Percentiles rank a stretch among this genome's conserved stretches.
Evolutionary conservation across 2,329 filamentous ascomycete genomes (phyloP).

Genomic region (Monascus ruber): DNA sequence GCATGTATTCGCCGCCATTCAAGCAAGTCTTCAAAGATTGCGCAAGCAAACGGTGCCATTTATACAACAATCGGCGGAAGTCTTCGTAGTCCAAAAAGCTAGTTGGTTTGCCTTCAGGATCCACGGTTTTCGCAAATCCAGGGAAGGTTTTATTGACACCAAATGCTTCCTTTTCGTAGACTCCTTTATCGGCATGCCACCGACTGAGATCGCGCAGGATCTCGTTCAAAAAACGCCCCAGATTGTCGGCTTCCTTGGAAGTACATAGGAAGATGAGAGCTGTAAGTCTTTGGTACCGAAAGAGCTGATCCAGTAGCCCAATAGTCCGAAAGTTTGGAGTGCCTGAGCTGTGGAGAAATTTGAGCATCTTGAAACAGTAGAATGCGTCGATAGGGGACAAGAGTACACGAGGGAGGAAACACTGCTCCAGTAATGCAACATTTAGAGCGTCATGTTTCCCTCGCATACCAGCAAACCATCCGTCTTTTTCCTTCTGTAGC

Average conservation of each 20-base stretch:
- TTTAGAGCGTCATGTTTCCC: conserved; percentile 57
- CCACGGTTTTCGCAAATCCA: conserved; percentile 67
- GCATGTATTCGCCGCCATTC: conserved; percentile 82
- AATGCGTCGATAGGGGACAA: conserved; percentile 80
- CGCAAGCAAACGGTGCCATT: conserved; percentile 79
- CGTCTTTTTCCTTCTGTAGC: conserved; percentile 61
- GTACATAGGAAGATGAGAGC: conserved; percentile 82
- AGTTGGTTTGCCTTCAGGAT: conserved; percentile 57
- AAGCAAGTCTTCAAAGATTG: conserved; percentile 72
- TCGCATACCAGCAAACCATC: conserved; percentile 62
- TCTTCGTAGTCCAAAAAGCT: conserved; percentile 71
- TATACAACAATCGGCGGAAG: conserved; percentile 74
- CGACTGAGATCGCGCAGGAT: conserved; percentile 65
- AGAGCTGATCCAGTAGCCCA: conserved; percentile 71
- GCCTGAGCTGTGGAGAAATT: conserved; percentile 73
- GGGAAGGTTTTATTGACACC: conserved; percentile 54
- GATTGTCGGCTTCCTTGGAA: conserved; percentile 77
- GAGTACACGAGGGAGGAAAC: conserved; percentile 76
- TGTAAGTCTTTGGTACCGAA: conserved; percentile 69
- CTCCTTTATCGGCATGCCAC: conserved; percentile 69
- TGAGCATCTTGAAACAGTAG: conserved; percentile 76
- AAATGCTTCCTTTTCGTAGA: conserved; percentile 74
- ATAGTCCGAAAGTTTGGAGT: conserved; percentile 79
- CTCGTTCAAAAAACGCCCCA: conserved; percentile 83
- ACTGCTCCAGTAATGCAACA: conserved; percentile 73